Conservation (phyloP, 768 basidiomycete species). For the Polyporus arcularius region DNA sequence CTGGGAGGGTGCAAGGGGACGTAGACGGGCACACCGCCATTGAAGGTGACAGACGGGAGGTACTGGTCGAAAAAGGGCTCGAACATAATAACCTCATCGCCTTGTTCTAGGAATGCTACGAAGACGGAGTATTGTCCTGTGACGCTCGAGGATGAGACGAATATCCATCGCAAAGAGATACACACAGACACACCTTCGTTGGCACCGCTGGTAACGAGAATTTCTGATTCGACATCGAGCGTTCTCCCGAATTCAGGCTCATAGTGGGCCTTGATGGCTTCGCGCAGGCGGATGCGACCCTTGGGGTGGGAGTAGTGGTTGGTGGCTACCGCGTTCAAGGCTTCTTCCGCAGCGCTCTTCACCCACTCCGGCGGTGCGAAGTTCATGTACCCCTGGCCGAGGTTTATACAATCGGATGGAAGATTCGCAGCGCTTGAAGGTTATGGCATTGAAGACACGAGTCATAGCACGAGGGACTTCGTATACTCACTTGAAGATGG, state of each 20-base stretch:
- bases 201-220: constrained; percentile 93
- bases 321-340: constrained; percentile 57
- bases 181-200: constrained; percentile 75
- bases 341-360: constrained; percentile 68
- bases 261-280: constrained; percentile 85
- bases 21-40: constrained; percentile 90
- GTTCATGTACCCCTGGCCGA: constrained; percentile 92
- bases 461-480: constrained; percentile 51
- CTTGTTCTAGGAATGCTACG: constrained; percentile 86
- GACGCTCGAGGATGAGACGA: background rate
- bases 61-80: constrained; percentile 99
- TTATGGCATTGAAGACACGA: background rate
- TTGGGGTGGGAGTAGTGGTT: constrained; percentile 94
- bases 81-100: constrained; percentile 98
- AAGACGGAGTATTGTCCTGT: constrained; percentile 93
- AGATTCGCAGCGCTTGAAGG: constrained; percentile 74
- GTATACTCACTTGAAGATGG: constrained; percentile 75
- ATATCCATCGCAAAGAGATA: constrained; percentile 4
- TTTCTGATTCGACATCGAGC: constrained; percentile 83
- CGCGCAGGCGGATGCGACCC: constrained; percentile 82
- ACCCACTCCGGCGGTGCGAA: constrained; percentile 85
- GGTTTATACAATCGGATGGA: constrained; percentile 90
- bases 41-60: constrained; percentile 90
- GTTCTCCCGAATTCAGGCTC: constrained; percentile 63
- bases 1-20: constrained; percentile 93